These are phyloP conservation scores for Termitomyces sp. DNA, from an alignment of 768 basidiomycete species.

Conservation along the genomic window DNA sequence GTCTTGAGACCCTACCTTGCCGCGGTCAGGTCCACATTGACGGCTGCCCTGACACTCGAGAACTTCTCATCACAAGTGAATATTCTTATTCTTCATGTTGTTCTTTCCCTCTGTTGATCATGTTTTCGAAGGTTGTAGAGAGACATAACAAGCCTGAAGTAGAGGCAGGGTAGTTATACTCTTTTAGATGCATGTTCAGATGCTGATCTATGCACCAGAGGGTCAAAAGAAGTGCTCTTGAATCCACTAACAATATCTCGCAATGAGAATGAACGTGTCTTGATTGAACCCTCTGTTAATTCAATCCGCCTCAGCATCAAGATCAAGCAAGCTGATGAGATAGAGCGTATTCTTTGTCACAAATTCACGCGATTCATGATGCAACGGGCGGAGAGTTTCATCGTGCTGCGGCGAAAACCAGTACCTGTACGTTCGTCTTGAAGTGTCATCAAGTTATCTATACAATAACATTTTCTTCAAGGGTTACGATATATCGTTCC, in stretches of 20 bases:
- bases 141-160: conserved; percentile 97
- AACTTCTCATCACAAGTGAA: conserved; percentile 95
- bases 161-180: conserved; percentile 64
- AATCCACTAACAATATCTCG: conserved; percentile 93
- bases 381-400: conserved; percentile 96
- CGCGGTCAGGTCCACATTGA: conserved; percentile 92
- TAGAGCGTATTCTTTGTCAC: conserved; percentile 94
- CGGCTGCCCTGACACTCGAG: conserved; percentile 96
- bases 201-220: conserved; percentile 41
- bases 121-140: conserved; percentile 75
- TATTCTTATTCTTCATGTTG: conserved; percentile 4
- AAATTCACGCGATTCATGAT: conserved; percentile 99
- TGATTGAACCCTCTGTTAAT: conserved; percentile 97
- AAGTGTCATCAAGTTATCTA: neutral
- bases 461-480: conserved; percentile 29
- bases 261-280: conserved; percentile 94
- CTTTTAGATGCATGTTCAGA: neutral
- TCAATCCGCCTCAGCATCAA: conserved; percentile 95
- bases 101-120: conserved; percentile 18
- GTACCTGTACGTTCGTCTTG: conserved; percentile 58
- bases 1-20: conserved; percentile 93
- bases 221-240: conserved; percentile 91
- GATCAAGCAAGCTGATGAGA: conserved; percentile 99
- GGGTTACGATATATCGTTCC: conserved; percentile 99
- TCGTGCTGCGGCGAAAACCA: conserved; percentile 93